A percentile compares a stretch with the other conserved stretches of the same genome.
These are phyloP conservation scores for Penicillium rolfsii DNA, from an alignment of 2,329 filamentous ascomycete species.

Conservation along the genomic window DNA sequence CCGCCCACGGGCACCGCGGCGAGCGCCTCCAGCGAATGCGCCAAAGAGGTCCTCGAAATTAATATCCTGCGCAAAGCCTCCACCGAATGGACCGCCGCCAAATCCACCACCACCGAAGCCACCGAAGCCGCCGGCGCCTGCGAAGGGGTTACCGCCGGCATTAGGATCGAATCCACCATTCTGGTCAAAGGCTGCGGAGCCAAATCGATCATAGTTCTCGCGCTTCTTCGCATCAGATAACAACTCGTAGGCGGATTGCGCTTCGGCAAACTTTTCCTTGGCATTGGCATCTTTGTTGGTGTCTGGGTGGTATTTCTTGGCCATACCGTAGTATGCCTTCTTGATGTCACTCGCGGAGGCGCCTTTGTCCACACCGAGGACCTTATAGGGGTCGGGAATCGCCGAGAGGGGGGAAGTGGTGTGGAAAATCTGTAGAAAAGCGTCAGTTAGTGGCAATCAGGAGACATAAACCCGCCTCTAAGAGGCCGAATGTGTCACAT, in stretches of 20 bases:
- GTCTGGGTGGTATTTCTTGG: slow-evolving; percentile 97
- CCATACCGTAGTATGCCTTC: slow-evolving; percentile 95
- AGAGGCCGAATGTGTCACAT: slow-evolving; percentile 22
- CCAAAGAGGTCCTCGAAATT: slow-evolving; percentile 97
- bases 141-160: slow-evolving; percentile 59
- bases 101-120: slow-evolving; percentile 62
- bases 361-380: slow-evolving; percentile 79
- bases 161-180: slow-evolving; percentile 77
- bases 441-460: slow-evolving; percentile 2
- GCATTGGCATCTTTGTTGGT: slow-evolving; percentile 94
- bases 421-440: slow-evolving; percentile 46
- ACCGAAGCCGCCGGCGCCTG: slow-evolving; percentile 63
- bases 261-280: slow-evolving; percentile 92
- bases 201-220: slow-evolving; percentile 88
- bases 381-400: slow-evolving; percentile 82
- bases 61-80: slow-evolving; percentile 75
- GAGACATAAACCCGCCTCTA: not conserved
- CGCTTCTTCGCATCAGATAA: slow-evolving; percentile 92
- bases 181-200: slow-evolving; percentile 72
- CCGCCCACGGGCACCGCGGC: slow-evolving; percentile 57
- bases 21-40: slow-evolving; percentile 70
- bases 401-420: slow-evolving; percentile 62
- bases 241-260: slow-evolving; percentile 91
- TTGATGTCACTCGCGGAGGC: slow-evolving; percentile 91
- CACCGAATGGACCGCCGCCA: slow-evolving; percentile 56